A percentile compares a stretch with the other conserved stretches of the same genome.
Conservation (phyloP, 2,329 filamentous ascomycete species). For the Colletotrichum brevisporum region DNA sequence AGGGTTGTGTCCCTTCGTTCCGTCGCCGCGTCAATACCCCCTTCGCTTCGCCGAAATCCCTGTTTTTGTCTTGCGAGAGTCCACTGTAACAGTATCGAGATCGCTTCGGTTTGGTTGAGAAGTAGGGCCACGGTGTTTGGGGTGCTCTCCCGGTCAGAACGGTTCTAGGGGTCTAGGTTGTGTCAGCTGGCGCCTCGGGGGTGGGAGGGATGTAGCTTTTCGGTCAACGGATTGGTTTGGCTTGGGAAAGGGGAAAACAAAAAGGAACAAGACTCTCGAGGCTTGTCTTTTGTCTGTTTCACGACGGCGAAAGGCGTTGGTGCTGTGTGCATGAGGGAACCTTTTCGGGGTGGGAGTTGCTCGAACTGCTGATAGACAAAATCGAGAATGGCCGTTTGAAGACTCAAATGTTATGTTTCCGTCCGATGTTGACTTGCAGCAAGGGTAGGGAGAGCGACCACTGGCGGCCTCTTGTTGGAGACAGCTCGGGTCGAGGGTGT, state of each 20-base stretch:
- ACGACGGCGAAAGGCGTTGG: conserved; percentile 13
- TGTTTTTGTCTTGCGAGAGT: neutral
- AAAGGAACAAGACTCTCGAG: neutral
- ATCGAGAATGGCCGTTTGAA: too few relatives aligned
- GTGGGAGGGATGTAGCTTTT: neutral
- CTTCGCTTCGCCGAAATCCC: conserved; percentile 7
- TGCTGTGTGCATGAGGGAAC: neutral
- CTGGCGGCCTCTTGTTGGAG: too few relatives aligned
- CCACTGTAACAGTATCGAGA: neutral
- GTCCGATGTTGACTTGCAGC: too few relatives aligned
- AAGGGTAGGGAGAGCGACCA: too few relatives aligned
- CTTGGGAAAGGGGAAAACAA: too few relatives aligned
- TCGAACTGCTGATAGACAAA: too few relatives aligned
- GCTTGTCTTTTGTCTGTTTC: neutral
- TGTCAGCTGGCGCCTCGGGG: neutral
- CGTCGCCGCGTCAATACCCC: conserved; percentile 15
- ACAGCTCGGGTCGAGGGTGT: too few relatives aligned
- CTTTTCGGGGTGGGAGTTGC: too few relatives aligned
- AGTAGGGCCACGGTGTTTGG: neutral
- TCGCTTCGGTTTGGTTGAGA: neutral
- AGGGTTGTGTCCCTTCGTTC: conserved; percentile 12
- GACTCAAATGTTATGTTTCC: too few relatives aligned
- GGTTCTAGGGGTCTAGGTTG: neutral
- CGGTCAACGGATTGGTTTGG: neutral
- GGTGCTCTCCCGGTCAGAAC: neutral